Percentiles rank a stretch among this genome's conserved stretches.
Conservation (phyloP, 805 yeast species). For the Schwanniomyces yamadae region DNA sequence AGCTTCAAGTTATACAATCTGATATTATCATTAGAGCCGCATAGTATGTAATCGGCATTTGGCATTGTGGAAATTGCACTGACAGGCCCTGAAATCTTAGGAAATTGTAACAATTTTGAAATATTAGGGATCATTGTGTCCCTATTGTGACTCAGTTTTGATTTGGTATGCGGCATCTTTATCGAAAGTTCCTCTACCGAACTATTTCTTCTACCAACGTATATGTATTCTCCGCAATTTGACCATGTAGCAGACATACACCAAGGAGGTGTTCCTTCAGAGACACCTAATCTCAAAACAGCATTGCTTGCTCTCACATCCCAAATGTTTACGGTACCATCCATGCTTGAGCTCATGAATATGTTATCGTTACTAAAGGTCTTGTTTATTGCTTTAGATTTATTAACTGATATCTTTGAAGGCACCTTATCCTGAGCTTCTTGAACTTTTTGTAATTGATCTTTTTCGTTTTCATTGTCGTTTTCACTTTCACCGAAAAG, state of each 20-base stretch:
- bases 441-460: slow-evolving; percentile 11
- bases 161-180: slow-evolving; percentile 49
- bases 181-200: slow-evolving; percentile 74
- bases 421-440: slow-evolving; percentile 13
- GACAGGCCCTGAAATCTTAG: slow-evolving; percentile 88
- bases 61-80: slow-evolving; percentile 79
- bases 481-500: slow-evolving; percentile 49
- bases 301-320: slow-evolving; percentile 57
- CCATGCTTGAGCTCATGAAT: slow-evolving; percentile 77
- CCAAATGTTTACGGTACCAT: slow-evolving; percentile 82
- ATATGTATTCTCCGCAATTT: slow-evolving; percentile 71
- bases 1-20: slow-evolving; percentile 74
- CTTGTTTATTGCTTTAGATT: slow-evolving; percentile 20
- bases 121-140: slow-evolving; percentile 43
- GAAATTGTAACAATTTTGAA: slow-evolving; percentile 64
- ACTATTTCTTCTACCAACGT: slow-evolving; percentile 87
- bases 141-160: slow-evolving; percentile 20
- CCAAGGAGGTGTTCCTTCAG: slow-evolving; percentile 86
- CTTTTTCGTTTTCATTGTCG: slow-evolving; percentile 18
- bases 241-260: slow-evolving; percentile 90
- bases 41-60: slow-evolving; percentile 71
- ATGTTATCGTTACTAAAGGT: slow-evolving; percentile 41
- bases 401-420: slow-evolving; percentile 10
- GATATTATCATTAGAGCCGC: slow-evolving; percentile 89
- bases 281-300: slow-evolving; percentile 52